These are phyloP conservation scores for Amanita jacksonii DNA, from an alignment of 768 basidiomycete genomes.

Conservation along the genomic window DNA sequence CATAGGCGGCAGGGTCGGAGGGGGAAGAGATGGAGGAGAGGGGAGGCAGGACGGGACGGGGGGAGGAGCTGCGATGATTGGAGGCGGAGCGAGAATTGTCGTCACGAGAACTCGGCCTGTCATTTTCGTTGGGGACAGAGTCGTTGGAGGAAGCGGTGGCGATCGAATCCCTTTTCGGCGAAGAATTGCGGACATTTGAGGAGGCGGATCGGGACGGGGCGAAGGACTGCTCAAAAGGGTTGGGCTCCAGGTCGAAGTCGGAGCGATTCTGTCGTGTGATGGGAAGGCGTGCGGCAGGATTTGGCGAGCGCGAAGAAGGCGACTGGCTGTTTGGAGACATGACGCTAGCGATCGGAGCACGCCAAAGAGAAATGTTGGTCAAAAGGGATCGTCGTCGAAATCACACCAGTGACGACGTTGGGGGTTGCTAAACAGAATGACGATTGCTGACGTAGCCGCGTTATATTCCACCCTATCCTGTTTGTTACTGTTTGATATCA, in stretches of 20 bases:
- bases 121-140: constrained; percentile 22
- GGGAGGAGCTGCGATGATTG: constrained; percentile 31
- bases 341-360: constrained; percentile 14
- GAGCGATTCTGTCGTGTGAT: constrained; percentile 42
- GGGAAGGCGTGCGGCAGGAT: constrained; percentile 14
- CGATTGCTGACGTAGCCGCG: constrained; percentile 41
- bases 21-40: constrained; percentile 72
- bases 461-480: constrained; percentile 30
- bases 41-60: constrained; percentile 73
- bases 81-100: constrained; percentile 16
- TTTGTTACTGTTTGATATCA: constrained; percentile 31
- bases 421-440: constrained; percentile 34
- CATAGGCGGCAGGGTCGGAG: constrained; percentile 45
- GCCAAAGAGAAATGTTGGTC: neutral
- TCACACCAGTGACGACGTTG: constrained; percentile 21
- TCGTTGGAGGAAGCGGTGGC: constrained; percentile 24
- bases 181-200: constrained; percentile 40
- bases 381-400: constrained; percentile 9
- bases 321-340: constrained; percentile 33
- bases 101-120: constrained; percentile 11
- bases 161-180: constrained; percentile 19
- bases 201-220: constrained; percentile 36
- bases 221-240: constrained; percentile 95
- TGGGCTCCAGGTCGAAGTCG: constrained; percentile 74
- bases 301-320: constrained; percentile 19